These are phyloP conservation scores for Vaccinium myrtillus DNA, from an alignment of 148 eudicot genomes.

Conservation along the genomic window DNA sequence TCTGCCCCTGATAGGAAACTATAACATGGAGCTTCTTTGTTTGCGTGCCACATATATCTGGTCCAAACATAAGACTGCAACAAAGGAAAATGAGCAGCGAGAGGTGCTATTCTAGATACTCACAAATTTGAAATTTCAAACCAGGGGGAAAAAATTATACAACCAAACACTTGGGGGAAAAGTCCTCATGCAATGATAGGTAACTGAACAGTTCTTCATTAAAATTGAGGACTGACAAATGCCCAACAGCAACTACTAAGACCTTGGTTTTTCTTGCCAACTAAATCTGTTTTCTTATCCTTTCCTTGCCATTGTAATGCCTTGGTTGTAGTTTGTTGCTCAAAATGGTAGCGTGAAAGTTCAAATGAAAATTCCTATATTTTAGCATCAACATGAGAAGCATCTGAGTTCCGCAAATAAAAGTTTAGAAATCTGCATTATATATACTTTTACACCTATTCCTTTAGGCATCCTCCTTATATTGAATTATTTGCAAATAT, in stretches of 20 bases:
- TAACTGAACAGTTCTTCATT: background rate
- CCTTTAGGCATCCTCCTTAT: background rate
- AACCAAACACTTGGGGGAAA: background rate
- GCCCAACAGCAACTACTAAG: background rate
- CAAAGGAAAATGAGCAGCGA: constrained; percentile 5
- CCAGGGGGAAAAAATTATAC: background rate
- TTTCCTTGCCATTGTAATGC: background rate
- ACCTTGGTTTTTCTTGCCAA: background rate
- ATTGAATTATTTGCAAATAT: background rate
- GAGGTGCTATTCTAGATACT: background rate
- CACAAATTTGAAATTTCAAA: background rate
- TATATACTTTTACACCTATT: background rate
- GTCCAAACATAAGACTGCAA: constrained; percentile 95
- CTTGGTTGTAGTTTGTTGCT: background rate
- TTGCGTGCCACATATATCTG: constrained; percentile 89
- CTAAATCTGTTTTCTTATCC: background rate
- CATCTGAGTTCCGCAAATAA: background rate
- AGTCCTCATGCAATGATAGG: background rate
- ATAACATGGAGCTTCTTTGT: constrained; percentile 88
- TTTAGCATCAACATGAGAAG: background rate
- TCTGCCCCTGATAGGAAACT: constrained; percentile 87
- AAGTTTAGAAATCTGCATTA: background rate
- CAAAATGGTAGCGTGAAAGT: background rate
- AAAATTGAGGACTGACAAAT: background rate
- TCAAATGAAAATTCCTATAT: background rate